Evolutionary conservation across 1,284 basidiomycete genomes (phyloP), one percentile per base, ranked within the genome.

Genomic region (Ganoderma lingzhi): DNA sequence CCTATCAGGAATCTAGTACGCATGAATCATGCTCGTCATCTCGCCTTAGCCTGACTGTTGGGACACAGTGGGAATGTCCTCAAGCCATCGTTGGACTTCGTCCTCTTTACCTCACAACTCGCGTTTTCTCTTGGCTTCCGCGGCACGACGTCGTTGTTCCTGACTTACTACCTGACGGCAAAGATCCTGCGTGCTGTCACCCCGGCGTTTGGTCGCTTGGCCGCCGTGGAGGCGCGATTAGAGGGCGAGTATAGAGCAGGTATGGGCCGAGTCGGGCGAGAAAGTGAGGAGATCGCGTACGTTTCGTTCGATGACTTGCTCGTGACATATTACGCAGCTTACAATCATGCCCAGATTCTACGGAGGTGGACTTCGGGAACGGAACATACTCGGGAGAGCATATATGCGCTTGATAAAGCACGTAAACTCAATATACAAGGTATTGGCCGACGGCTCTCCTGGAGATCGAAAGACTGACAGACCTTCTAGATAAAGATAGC

Each of bases 91-190:
- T 88, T 99, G 14, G 97, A 99, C 79, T 85, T 99, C 64, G 82
- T 97, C 58, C 90, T 99, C 69, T 99, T 99, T 84, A 98, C 96
- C 1, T 93, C 93, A 15, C 97, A 98, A 77, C 89, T 99, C 10
- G 92, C 95, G 0, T 88, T 91, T 14, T 93, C 93, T 0, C 88
- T 99, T 3, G 97, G 97, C 3, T 84, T 91, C 1, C 87, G 90
- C 41, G 93, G 97, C 0, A 95, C 95, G 0, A 74, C 91, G 2
- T 85, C 96, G 14, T 84, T 99, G 17, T 93, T 95, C 75, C 83
- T 86, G 45, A 97, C 96, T 76, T 98, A 98, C 79, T 93, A 95
- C 69, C 81, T 92, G 35, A 98, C 97, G 0, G 94, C 94, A 2
- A 84, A 88, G 76, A 93, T 98, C 61, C 82, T 99, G 8, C 87